Conservation (phyloP, 495 filamentous ascomycete genomes). For the Podospora tetraspora region DNA sequence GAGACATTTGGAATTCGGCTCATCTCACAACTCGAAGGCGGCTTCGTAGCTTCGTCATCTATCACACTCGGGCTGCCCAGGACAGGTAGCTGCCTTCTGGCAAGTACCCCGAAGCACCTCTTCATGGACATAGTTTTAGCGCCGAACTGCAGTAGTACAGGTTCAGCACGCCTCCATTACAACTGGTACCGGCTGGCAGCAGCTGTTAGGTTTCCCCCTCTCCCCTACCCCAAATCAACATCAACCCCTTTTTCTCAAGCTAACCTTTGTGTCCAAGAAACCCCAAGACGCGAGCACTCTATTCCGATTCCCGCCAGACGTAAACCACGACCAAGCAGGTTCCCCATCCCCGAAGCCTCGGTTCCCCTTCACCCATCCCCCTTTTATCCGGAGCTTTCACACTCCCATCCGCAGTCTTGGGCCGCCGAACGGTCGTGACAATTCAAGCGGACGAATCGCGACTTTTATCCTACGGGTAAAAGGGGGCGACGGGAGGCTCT, state of each 20-base stretch:
- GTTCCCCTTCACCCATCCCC: background rate
- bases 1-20: background rate
- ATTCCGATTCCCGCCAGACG: background rate
- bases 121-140: background rate
- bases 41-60: background rate
- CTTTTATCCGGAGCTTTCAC: background rate
- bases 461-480: background rate
- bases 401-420: background rate
- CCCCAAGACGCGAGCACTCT: background rate
- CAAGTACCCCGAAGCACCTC: background rate
- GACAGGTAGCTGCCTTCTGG: no score
- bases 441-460: background rate
- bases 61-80: no score
- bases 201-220: background rate
- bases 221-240: background rate
- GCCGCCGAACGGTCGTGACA: background rate
- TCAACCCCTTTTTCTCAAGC: background rate
- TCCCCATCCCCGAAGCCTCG: background rate
- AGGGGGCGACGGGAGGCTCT: background rate
- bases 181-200: background rate
- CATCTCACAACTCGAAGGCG: background rate
- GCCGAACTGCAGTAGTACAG: background rate
- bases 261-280: background rate
- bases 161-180: background rate
- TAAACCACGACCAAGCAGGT: background rate